Base-by-base conservation (phyloP, 176 grass and related monocot genomes). In the Puccinellia tenuiflora region DNA sequence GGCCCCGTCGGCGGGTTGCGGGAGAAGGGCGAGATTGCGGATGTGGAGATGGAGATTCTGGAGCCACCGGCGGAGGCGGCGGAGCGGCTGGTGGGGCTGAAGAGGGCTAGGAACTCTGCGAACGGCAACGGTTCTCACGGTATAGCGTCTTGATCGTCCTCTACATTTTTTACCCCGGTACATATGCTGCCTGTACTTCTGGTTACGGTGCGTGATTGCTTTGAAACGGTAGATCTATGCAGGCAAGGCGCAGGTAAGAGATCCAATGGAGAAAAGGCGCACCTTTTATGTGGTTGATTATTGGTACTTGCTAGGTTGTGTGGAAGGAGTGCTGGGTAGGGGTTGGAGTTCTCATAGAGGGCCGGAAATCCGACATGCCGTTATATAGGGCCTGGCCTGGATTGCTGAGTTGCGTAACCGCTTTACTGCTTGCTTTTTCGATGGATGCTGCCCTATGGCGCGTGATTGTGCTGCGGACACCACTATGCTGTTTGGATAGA, bases 221-320 rank as follows among this genome's bases (percentile, higher is more conserved):
- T 20, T 11, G 39, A 51, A 8, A 51, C 46, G 42, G 9, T 84
- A 79, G 81, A 88, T 65, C 72, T 55, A n/a, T n/a, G 81, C 55
- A 35, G 48, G 56, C 55, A 18, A 21, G 66, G 6, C 52, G 21
- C 37, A 10, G 66, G 45, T 37, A 14, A 26, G 45, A 37, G 50
- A 51, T 45, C 51, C 13, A 3, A 62, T 62, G 42, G 40, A 30
- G 11, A 21, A 78, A 81, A 30, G 5, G 33, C 22, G 14, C n/a
- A 39, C 67, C 8, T 26, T 81, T 7, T 48, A 24, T 75, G 28
- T 52, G 38, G 7, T 29, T 35, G 46, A 18, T 18, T 12, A 2
- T 43, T 61, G 67, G 1, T 75, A 13, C 14, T 20, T 43, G 37
- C 3, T 35, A 72, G 33, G 54, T 22, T 79, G 22, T 71, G 72